These are phyloP conservation scores for Coffea humblotiana DNA, from an alignment of 305 asterid genomes.

Conservation along the genomic window DNA sequence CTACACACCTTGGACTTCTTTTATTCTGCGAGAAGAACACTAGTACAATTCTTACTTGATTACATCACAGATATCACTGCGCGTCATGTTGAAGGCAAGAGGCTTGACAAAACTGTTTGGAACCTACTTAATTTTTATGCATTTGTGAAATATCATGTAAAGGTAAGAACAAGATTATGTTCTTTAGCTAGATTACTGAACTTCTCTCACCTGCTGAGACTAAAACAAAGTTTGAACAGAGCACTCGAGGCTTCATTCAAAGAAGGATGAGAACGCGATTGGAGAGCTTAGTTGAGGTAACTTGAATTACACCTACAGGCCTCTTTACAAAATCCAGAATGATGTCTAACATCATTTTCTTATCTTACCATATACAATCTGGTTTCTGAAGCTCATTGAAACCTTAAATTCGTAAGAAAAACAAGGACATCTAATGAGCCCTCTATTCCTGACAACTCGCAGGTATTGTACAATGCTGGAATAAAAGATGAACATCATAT, in stretches of 20 bases:
- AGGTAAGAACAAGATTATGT: conserved; percentile 42
- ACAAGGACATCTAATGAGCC: conserved; percentile 8
- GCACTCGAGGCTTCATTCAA: conserved; percentile 73
- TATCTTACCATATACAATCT: neutral
- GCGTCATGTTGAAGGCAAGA: conserved; percentile 72
- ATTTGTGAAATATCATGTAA: conserved; percentile 76
- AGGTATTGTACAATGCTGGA: conserved; percentile 53
- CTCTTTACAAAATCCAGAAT: neutral
- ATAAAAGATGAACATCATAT: conserved; percentile 42
- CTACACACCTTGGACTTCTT: neutral
- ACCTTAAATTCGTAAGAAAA: neutral
- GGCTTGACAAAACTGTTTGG: conserved; percentile 88
- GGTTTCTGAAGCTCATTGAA: neutral
- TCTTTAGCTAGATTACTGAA: conserved; percentile 4
- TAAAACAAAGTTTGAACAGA: conserved; percentile 37
- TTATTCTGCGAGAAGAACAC: neutral
- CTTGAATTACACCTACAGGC: neutral
- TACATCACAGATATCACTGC: conserved; percentile 54
- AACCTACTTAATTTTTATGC: conserved; percentile 74
- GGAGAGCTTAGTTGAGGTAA: conserved; percentile 71
- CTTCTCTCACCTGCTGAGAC: neutral
- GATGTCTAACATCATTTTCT: neutral
- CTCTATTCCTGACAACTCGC: conserved; percentile 21
- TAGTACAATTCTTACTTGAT: neutral
- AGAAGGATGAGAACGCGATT: conserved; percentile 78